These are phyloP conservation scores for Zygosaccharomyces kombuchaensis DNA, from an alignment of 805 yeast species.

Conservation along the genomic window DNA sequence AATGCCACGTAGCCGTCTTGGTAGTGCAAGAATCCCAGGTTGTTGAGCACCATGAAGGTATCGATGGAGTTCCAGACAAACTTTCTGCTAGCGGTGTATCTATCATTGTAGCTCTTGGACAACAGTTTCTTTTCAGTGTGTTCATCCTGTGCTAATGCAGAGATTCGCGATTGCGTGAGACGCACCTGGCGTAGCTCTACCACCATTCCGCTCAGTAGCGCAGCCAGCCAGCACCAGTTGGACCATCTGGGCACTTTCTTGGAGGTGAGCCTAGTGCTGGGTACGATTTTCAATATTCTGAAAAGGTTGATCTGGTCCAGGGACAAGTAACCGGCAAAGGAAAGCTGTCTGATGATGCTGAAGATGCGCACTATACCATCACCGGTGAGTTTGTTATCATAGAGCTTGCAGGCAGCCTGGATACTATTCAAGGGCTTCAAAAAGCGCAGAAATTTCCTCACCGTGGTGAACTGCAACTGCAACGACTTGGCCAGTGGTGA, in stretches of 20 bases:
- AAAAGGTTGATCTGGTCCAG: slow-evolving; percentile 63
- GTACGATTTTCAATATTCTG: slow-evolving; percentile 42
- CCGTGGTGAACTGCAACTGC: slow-evolving; percentile 57
- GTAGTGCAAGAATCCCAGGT: slow-evolving; percentile 53
- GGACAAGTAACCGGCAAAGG: slow-evolving; percentile 58
- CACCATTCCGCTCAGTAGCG: slow-evolving; percentile 57
- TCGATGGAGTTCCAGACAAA: slow-evolving; percentile 76
- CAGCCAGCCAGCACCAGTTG: slow-evolving; percentile 73
- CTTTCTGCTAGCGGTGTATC: slow-evolving; percentile 52
- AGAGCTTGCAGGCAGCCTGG: slow-evolving; percentile 61
- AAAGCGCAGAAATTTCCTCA: slow-evolving; percentile 80
- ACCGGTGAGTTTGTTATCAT: slow-evolving; percentile 64
- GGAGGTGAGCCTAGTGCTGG: slow-evolving; percentile 46
- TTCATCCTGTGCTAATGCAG: slow-evolving; percentile 35
- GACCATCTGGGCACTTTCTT: slow-evolving; percentile 52
- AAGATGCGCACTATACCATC: slow-evolving; percentile 38
- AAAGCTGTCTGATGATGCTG: slow-evolving; percentile 48
- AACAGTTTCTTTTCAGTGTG: slow-evolving; percentile 33
- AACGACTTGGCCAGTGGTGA: slow-evolving; percentile 50
- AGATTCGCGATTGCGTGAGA: slow-evolving; percentile 38
- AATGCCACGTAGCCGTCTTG: slow-evolving; percentile 79
- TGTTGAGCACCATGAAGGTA: slow-evolving; percentile 67
- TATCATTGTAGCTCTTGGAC: slow-evolving; percentile 41
- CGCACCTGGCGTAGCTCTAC: slow-evolving; percentile 54
- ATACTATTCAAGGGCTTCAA: slow-evolving; percentile 75